Conservation (phyloP, 495 filamentous ascomycete species). For the Tetracladium marchalianum region DNA sequence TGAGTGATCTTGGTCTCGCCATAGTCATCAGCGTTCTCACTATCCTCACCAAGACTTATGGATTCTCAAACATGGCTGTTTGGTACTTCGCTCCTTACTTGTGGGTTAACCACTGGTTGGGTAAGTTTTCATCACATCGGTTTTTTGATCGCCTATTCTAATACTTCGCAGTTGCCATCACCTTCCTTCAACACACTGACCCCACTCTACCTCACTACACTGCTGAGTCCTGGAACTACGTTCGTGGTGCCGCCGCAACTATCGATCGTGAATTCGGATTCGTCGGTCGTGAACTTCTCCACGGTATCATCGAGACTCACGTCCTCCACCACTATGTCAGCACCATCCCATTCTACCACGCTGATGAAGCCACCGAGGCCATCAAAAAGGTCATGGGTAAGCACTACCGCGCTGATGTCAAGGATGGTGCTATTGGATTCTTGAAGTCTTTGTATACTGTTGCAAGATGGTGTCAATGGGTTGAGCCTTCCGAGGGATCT, state of each 20-base stretch:
- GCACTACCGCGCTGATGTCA: slow-evolving; percentile 63
- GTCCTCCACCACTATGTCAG: slow-evolving; percentile 83
- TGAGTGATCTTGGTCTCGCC: slow-evolving; percentile 74
- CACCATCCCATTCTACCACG: slow-evolving; percentile 84
- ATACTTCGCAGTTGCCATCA: slow-evolving; percentile 59
- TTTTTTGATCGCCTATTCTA: slow-evolving; percentile 4
- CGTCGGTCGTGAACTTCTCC: slow-evolving; percentile 75
- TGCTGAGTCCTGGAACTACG: slow-evolving; percentile 68
- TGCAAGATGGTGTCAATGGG: slow-evolving; percentile 68
- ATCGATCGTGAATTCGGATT: slow-evolving; percentile 88
- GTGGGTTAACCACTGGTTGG: slow-evolving; percentile 98
- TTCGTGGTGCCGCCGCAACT: slow-evolving; percentile 75
- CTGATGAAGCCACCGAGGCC: slow-evolving; percentile 77
- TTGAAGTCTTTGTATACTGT: slow-evolving; percentile 52
- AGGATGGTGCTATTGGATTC: slow-evolving; percentile 53
- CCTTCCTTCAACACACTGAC: slow-evolving; percentile 88
- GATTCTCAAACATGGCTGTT: slow-evolving; percentile 75
- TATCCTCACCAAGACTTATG: slow-evolving; percentile 59
- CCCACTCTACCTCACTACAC: slow-evolving; percentile 77
- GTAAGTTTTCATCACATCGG: slow-evolving; percentile 34
- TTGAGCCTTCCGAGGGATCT: slow-evolving; percentile 57
- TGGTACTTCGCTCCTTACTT: slow-evolving; percentile 95
- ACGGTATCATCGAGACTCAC: slow-evolving; percentile 89
- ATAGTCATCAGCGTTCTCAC: slow-evolving; percentile 42
- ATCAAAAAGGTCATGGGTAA: slow-evolving; percentile 75